A percentile compares a stretch with the other conserved stretches of the same genome.
These are phyloP conservation scores for Cucumis hystrix DNA, from an alignment of 306 rosid species.

Conservation along the genomic window DNA sequence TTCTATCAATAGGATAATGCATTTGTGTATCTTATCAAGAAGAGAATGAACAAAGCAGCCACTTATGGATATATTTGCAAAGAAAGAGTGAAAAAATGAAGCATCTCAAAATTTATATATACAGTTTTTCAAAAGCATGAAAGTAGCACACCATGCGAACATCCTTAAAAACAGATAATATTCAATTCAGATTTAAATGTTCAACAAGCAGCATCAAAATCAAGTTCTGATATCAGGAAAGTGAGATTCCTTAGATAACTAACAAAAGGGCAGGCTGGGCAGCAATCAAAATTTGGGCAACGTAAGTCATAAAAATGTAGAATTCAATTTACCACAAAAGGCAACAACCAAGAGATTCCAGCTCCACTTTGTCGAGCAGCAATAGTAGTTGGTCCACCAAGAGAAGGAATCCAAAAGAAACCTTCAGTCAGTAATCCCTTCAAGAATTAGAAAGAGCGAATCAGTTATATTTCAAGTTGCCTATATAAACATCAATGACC, in stretches of 20 bases:
- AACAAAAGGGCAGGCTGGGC: neutral
- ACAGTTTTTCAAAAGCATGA: neutral
- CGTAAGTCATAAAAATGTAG: slow-evolving; percentile 7
- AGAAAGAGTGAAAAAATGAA: neutral
- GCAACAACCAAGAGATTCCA: slow-evolving; percentile 90
- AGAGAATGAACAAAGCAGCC: neutral
- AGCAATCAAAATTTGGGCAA: neutral
- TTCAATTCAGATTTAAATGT: neutral
- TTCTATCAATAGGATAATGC: neutral
- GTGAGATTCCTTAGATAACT: neutral
- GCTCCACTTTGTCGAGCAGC: slow-evolving; percentile 98
- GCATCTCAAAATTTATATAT: neutral
- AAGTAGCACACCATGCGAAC: neutral
- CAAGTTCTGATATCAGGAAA: neutral
- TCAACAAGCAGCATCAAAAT: neutral
- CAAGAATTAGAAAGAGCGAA: slow-evolving; percentile 13
- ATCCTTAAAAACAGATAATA: neutral
- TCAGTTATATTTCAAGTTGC: neutral
- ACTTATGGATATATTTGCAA: neutral
- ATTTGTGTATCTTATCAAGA: neutral
- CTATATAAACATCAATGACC: neutral
- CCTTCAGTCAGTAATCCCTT: slow-evolving; percentile 97
- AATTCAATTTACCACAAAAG: slow-evolving; percentile 68
- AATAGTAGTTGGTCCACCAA: slow-evolving; percentile 92
- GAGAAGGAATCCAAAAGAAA: slow-evolving; percentile 97